Base-by-base conservation (phyloP, 169 alveolate genomes). In the Toxoplasma gondii region DNA sequence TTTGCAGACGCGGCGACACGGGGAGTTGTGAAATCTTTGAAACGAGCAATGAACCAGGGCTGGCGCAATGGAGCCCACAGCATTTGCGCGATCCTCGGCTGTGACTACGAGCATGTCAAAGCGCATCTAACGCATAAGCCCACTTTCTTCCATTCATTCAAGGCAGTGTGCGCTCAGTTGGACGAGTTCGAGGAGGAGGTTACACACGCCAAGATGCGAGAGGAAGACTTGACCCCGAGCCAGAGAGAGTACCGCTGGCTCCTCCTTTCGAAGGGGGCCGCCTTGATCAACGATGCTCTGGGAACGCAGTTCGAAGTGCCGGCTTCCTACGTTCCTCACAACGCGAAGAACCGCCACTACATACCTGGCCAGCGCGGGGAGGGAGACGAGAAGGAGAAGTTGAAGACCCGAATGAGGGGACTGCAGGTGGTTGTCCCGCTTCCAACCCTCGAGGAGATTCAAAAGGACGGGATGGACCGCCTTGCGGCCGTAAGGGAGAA, bases 101-200 rank as follows among this genome's bases (percentile, higher is more conserved):
- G 90, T 44, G 90, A 82, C 67, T 82, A 82, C 90, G 90, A 82
- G 36, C 34, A 39, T 2, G 90, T 82, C 44, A 82, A 82, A 43
- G 17, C 38, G 4, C 53, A 31, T 12, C 90, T 82, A 12, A 1
- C 38, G 5, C 17, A 44, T 29, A 12, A 82, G 7, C 90, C 90
- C 9, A 4, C 90, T 9, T 38, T 9, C 64, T 82, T 82, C 36
- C 44, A 31, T 31, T 43, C 90, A 24, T 82, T 82, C 90, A 82
- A 82, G 29, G 90, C 90, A 12, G 38, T 82, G 39, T 82, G 69
- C 34, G 67, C 64, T 31, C 90, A 82, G 64, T 29, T 82, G 58
- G 90, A 82, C 29, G 41, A 43, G 39, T 43, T 82, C 29, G 64
- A 82, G 22, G 44, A 41, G 90, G 64, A 43, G 69, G 24, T 82